Conservation (phyloP, 805 yeast genomes). For the Deakozyma indianensis region DNA sequence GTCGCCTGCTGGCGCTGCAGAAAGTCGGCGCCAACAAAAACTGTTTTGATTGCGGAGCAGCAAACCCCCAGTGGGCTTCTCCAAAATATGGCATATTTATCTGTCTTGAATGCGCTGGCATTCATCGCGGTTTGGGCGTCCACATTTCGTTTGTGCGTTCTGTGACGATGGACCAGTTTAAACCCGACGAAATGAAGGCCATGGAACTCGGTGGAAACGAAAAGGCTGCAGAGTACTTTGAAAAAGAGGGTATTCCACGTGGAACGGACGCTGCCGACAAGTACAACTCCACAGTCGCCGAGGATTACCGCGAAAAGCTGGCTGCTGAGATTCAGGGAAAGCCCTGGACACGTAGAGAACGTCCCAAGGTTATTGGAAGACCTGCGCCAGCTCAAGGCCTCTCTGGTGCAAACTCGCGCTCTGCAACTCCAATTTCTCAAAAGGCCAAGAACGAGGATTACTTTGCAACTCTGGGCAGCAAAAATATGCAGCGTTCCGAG, state of each 20-base stretch:
- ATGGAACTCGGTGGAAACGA: slow-evolving; percentile 95
- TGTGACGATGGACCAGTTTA: slow-evolving; percentile 97
- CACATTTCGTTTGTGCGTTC: slow-evolving; percentile 94
- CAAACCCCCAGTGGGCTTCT: slow-evolving; percentile 98
- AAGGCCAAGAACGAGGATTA: slow-evolving; percentile 64
- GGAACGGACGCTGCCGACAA: slow-evolving; percentile 53
- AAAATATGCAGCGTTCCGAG: slow-evolving; percentile 59
- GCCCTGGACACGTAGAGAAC: slow-evolving; percentile 42
- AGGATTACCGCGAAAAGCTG: slow-evolving; percentile 76
- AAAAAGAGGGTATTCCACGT: slow-evolving; percentile 54
- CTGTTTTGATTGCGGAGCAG: slow-evolving; percentile 90
- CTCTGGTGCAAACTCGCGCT: slow-evolving; percentile 1
- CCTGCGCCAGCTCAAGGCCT: slow-evolving; percentile 6
- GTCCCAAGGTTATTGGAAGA: slow-evolving; percentile 12
- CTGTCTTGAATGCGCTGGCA: slow-evolving; percentile 95
- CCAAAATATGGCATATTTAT: slow-evolving; percentile 96
- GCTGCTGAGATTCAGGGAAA: slow-evolving; percentile 62
- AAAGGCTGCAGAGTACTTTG: slow-evolving; percentile 54
- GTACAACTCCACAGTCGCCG: slow-evolving; percentile 85
- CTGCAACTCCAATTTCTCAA: slow-evolving; percentile 13
- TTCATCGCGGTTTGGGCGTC: slow-evolving; percentile 85
- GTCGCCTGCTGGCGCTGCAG: slow-evolving; percentile 49
- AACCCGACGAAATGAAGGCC: slow-evolving; percentile 73
- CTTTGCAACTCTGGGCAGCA: slow-evolving; percentile 65
- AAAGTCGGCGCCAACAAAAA: slow-evolving; percentile 70